Conservation (phyloP, 1,284 basidiomycete species). For the Ustilago bromivora region DNA sequence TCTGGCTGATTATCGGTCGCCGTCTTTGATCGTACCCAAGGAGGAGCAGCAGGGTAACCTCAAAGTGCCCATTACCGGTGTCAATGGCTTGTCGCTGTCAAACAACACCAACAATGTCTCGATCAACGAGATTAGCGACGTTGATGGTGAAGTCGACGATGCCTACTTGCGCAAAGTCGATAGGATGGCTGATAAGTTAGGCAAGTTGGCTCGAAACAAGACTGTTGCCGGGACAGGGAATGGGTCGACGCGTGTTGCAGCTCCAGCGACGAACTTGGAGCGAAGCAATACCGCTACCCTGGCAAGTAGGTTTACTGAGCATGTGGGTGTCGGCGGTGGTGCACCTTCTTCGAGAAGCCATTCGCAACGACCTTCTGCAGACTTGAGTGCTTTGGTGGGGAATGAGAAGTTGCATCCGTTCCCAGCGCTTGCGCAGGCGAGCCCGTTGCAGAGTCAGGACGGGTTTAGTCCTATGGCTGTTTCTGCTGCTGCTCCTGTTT, state of each 20-base stretch:
- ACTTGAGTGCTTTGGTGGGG: conserved; percentile 19
- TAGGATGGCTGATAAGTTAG: conserved; percentile 49
- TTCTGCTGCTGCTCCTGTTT: conserved; percentile 5
- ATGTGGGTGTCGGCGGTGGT: conserved; percentile 1
- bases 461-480: conserved; percentile 23
- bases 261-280: conserved; percentile 12
- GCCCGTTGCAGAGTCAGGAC: conserved; percentile 32
- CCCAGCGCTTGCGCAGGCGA: conserved; percentile 42
- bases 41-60: conserved; percentile 14
- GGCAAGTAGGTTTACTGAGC: conserved; percentile 34
- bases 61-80: not conserved
- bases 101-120: conserved; percentile 28
- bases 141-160: conserved; percentile 46
- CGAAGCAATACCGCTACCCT: conserved; percentile 9
- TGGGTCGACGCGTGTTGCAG: not conserved
- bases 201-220: conserved; percentile 34
- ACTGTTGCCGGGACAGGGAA: not conserved
- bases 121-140: conserved; percentile 39
- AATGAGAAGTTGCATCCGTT: conserved; percentile 60
- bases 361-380: conserved; percentile 35
- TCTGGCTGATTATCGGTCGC: conserved; percentile 20
- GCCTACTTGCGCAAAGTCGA: conserved; percentile 47
- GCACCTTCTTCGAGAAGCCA: conserved; percentile 6
- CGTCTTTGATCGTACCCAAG: conserved; percentile 17
- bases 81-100: conserved; percentile 6